Conservation (phyloP, 2,329 filamentous ascomycete genomes). For the Fusarium sp. region DNA sequence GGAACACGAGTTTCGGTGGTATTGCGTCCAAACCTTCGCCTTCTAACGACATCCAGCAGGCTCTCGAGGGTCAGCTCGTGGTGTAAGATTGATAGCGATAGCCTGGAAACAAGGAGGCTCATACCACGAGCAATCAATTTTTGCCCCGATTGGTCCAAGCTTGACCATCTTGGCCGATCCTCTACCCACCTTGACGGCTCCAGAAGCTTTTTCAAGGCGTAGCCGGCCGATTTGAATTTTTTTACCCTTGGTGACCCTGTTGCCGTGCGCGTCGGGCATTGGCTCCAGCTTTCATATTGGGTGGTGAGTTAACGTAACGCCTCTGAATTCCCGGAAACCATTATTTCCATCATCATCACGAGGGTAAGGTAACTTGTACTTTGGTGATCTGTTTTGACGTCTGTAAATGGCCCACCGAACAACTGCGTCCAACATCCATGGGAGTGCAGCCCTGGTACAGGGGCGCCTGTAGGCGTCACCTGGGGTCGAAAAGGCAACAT, state of each 20-base stretch:
- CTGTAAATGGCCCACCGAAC: conserved; percentile 11
- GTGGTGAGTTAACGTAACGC: conserved; percentile 37
- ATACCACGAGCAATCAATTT: conserved; percentile 36
- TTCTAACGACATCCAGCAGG: conserved; percentile 17
- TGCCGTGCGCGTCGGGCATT: conserved; percentile 13
- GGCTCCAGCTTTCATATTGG: conserved; percentile 24
- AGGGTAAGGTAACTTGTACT: conserved; percentile 37
- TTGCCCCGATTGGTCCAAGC: conserved; percentile 42
- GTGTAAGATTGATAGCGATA: conserved; percentile 18
- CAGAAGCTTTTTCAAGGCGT: conserved; percentile 24
- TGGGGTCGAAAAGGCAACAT: conserved; percentile 39
- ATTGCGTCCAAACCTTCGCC: not conserved
- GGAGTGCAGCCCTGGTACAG: conserved; percentile 35
- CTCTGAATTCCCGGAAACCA: conserved; percentile 8
- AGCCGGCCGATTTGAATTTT: conserved; percentile 16
- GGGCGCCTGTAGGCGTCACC: conserved; percentile 35
- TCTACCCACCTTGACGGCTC: conserved; percentile 29
- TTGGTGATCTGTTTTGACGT: conserved; percentile 7
- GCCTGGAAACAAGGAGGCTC: conserved; percentile 17
- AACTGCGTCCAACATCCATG: conserved; percentile 3
- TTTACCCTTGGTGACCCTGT: not conserved
- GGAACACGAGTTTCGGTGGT: not conserved
- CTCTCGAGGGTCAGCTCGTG: not conserved
- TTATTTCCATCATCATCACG: conserved; percentile 3
- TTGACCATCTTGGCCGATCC: conserved; percentile 18